phyloP scores from a whole-genome alignment of 2,329 filamentous ascomycete genomes.

The Tolypocladium album region DNA sequence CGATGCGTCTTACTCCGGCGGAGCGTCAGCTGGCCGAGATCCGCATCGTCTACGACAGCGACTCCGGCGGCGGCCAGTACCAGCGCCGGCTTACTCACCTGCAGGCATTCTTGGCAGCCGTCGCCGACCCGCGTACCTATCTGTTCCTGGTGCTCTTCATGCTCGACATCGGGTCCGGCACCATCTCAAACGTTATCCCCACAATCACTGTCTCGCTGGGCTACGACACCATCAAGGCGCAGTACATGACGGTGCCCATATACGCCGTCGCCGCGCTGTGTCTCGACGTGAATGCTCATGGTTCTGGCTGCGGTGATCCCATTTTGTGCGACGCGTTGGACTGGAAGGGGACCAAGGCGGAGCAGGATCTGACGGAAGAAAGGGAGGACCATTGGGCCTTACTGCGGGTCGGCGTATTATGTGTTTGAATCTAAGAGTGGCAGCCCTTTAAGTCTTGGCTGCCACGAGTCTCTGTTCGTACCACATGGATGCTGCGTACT shows the following conservation, averaged over 20 bases:
- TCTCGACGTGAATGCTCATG: slow-evolving; percentile 10
- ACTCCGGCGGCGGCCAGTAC: slow-evolving; percentile 19
- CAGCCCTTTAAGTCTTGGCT: not conserved
- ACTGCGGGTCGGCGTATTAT: not conserved
- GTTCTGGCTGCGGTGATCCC: slow-evolving; percentile 11
- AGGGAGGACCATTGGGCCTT: not conserved
- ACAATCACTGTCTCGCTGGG: slow-evolving; percentile 37
- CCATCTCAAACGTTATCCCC: slow-evolving; percentile 43
- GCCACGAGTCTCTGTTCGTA: not conserved
- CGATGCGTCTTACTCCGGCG: slow-evolving; percentile 46
- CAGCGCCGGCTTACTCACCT: not conserved
- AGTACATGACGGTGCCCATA: slow-evolving; percentile 32
- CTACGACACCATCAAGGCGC: slow-evolving; percentile 29
- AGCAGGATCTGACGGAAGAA: not conserved
- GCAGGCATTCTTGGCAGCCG: slow-evolving; percentile 14
- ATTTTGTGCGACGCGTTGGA: not conserved
- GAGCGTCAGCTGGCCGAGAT: slow-evolving; percentile 2
- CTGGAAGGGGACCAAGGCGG: not conserved
- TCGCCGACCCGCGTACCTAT: slow-evolving; percentile 10
- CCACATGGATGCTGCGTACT: no score
- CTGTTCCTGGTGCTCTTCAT: slow-evolving; percentile 4
- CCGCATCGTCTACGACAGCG: slow-evolving; percentile 6
- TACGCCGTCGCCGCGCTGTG: slow-evolving; percentile 2
- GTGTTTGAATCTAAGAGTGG: not conserved
- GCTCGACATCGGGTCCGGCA: slow-evolving; percentile 26